phyloP scores from a whole-genome alignment of 1,284 basidiomycete genomes.

The Puccinia horiana region DNA sequence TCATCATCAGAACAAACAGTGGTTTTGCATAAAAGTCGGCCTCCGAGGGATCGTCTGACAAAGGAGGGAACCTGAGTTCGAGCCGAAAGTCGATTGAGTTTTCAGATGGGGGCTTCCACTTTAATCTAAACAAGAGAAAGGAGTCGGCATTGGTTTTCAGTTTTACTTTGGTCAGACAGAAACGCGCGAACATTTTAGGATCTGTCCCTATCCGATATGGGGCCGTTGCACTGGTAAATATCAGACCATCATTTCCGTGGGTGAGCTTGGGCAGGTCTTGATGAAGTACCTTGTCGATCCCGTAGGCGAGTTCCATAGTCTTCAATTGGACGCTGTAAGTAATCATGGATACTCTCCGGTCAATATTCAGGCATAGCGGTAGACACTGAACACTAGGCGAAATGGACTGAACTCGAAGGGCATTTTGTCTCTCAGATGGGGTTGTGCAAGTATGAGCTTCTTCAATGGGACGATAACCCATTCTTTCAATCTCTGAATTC shows the following conservation, averaged over 20 bases:
- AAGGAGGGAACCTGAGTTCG: conserved; percentile 82
- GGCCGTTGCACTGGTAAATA: conserved; percentile 88
- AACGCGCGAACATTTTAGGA: conserved; percentile 67
- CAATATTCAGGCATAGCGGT: background rate
- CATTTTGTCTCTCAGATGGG: conserved; percentile 67
- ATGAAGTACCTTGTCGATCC: conserved; percentile 78
- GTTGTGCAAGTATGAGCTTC: conserved; percentile 70
- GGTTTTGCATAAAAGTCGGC: conserved; percentile 85
- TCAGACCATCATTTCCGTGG: conserved; percentile 93
- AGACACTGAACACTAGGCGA: conserved; percentile 25
- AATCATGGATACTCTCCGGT: background rate
- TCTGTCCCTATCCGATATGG: conserved; percentile 89
- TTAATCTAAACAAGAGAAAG: conserved; percentile 67
- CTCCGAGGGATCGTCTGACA: conserved; percentile 62
- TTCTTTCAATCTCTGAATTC: conserved; percentile 70
- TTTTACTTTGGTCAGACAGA: background rate
- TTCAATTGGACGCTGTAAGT: conserved; percentile 76
- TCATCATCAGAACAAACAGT: conserved; percentile 69
- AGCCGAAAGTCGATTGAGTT: conserved; percentile 98
- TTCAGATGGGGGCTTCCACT: conserved; percentile 98
- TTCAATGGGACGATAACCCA: conserved; percentile 81
- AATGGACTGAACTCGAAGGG: conserved; percentile 76
- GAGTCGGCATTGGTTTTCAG: background rate
- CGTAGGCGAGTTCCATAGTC: conserved; percentile 83
- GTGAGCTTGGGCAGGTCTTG: conserved; percentile 82